Evolutionary conservation across 768 basidiomycete species (phyloP), one percentile per base, ranked within the genome.

Genomic region (Chalciporus chontae): DNA sequence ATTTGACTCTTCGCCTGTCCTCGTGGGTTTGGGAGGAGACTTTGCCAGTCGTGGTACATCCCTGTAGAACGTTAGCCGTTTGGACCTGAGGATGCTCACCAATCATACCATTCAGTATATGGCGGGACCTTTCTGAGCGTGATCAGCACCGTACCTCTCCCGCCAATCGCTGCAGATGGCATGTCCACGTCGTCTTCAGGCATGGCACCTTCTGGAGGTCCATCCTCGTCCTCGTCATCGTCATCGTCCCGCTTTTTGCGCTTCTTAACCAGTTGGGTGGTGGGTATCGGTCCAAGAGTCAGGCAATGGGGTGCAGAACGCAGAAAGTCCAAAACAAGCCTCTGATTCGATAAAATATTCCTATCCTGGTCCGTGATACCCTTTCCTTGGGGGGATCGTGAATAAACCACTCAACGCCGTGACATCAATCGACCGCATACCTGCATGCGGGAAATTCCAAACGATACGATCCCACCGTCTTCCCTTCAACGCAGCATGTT

Each of bases 381-480:
- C 63, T 83, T 90, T 21, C 89, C 88, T 90, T 60, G 37, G 55
- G 41, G 21, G 34, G 18, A 19, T 21, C 13, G 47, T 47, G 43
- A 54, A 41, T 40, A 1, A 51, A 23, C 19, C 8, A 19, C 23
- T 9, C 43, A 9, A 11, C 39, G 0, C 5, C 34, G 5, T 15
- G n/a, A 36, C 9, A 8, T 40, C 26, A 13, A 42, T 5, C 40
- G n/a, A 48, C 41, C 11, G 61, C 81, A 55, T 60, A 90, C 94
- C 94, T 60, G 88, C 87, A 71, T 98, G 95, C 51, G 95, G 95
- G 64, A 97, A 98, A 66, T 98, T 96, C 85, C 92, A 97, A 7
- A 90, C 81, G 49, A 97, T 78, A 53, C 79, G 80, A 68, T 92
- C 86, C 79, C 87, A 88, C 47, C 70, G 77, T 53, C 73, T 71